These are phyloP conservation scores for Chamaecrista fasciculata DNA, from an alignment of 306 rosid species.

Conservation along the genomic window DNA sequence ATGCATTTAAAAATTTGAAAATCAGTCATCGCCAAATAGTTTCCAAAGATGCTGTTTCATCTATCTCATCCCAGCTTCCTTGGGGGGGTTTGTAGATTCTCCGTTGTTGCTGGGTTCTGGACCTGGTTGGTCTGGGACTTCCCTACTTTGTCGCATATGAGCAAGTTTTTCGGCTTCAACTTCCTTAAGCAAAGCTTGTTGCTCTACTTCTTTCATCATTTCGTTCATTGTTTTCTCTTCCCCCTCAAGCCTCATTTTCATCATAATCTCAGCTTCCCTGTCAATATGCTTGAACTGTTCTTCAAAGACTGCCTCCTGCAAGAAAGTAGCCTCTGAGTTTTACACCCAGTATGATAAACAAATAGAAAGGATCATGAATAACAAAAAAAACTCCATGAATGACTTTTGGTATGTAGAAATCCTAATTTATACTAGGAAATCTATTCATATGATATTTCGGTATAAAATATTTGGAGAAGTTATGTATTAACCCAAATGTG, in stretches of 20 bases:
- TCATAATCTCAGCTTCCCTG: slow-evolving; percentile 71
- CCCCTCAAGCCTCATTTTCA: slow-evolving; percentile 71
- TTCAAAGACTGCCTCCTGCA: slow-evolving; percentile 82
- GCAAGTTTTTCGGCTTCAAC: slow-evolving; percentile 41
- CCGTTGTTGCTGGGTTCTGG: background rate
- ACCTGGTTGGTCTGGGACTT: slow-evolving; percentile 23
- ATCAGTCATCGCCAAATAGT: background rate
- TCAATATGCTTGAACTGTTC: slow-evolving; percentile 85
- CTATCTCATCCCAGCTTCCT: slow-evolving; percentile 46
- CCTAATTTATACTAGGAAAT: no score
- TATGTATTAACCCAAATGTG: no score
- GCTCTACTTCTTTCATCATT: slow-evolving; percentile 68
- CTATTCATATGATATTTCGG: no score
- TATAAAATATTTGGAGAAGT: no score
- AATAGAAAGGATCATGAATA: no score
- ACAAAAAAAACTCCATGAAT: no score
- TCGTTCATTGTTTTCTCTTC: slow-evolving; percentile 60
- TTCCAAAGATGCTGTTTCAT: no score
- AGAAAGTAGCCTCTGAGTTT: slow-evolving; percentile 13
- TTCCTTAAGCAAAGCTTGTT: slow-evolving; percentile 59
- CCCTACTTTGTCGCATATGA: slow-evolving; percentile 24
- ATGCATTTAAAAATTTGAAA: background rate
- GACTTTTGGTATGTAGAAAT: no score
- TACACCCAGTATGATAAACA: no score
- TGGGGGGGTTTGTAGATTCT: background rate